These are phyloP conservation scores for Pichia kluyveri DNA, from an alignment of 805 yeast genomes.

Conservation along the genomic window DNA sequence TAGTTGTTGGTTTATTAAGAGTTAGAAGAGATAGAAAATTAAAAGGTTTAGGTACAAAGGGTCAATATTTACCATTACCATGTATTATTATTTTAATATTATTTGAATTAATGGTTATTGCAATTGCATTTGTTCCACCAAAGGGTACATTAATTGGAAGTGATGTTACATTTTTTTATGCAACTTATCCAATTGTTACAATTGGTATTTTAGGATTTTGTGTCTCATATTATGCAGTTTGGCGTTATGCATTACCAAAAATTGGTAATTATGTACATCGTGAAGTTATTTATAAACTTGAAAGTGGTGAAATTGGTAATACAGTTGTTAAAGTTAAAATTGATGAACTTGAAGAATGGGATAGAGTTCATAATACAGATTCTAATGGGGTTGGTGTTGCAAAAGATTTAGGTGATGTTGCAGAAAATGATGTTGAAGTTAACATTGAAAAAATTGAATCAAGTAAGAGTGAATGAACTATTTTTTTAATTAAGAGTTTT, in stretches of 20 bases:
- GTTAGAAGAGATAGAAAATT: constrained; percentile 28
- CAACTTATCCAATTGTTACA: constrained; percentile 32
- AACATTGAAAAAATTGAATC: not conserved
- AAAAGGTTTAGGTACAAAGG: constrained; percentile 27
- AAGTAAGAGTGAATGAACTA: no score
- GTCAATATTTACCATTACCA: constrained; percentile 28
- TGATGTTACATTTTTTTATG: constrained; percentile 35
- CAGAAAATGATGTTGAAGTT: not conserved
- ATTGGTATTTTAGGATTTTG: constrained; percentile 28
- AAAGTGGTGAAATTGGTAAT: constrained; percentile 32
- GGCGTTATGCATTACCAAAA: constrained; percentile 30
- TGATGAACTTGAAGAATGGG: constrained; percentile 28
- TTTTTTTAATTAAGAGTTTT: no score
- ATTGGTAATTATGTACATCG: constrained; percentile 27
- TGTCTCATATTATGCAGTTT: constrained; percentile 27
- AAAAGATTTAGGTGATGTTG: no score
- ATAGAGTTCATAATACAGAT: constrained; percentile 12
- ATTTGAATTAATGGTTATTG: constrained; percentile 30
- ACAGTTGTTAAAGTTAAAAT: constrained; percentile 29
- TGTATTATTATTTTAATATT: constrained; percentile 26
- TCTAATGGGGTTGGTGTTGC: constrained; percentile 5
- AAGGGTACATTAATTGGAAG: constrained; percentile 30
- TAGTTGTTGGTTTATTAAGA: constrained; percentile 52
- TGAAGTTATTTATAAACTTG: constrained; percentile 22
- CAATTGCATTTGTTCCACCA: constrained; percentile 36